These are phyloP conservation scores for Exidia glandulosa DNA, from an alignment of 768 basidiomycete species.

Conservation along the genomic window DNA sequence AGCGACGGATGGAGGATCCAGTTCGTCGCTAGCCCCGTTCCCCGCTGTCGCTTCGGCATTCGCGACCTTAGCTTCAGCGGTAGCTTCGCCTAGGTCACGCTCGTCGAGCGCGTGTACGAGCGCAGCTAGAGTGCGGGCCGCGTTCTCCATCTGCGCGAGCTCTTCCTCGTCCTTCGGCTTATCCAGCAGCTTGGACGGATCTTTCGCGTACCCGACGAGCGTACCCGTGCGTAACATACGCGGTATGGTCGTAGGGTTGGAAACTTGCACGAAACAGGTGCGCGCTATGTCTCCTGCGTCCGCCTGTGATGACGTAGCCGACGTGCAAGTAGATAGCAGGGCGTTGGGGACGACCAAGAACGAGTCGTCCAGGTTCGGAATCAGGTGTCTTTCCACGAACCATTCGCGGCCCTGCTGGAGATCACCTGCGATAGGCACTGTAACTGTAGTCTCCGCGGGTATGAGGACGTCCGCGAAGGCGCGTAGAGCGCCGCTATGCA, in stretches of 20 bases:
- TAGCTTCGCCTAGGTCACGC: slow-evolving; percentile 7
- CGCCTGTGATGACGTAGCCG: too few species aligned
- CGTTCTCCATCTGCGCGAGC: background rate
- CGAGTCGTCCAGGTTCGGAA: background rate
- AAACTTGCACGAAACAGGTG: slow-evolving; percentile 2
- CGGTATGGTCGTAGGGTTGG: slow-evolving; percentile 5
- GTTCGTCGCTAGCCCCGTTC: too few species aligned
- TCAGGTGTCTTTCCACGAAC: background rate
- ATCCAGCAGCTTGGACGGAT: slow-evolving; percentile 5
- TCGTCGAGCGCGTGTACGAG: too few species aligned
- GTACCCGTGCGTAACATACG: slow-evolving; percentile 1
- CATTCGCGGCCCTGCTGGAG: background rate
- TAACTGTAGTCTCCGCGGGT: background rate
- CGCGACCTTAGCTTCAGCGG: too few species aligned
- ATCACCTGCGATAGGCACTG: background rate
- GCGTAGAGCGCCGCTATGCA: background rate
- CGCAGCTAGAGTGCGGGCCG: too few species aligned
- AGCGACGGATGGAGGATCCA: slow-evolving; percentile 14
- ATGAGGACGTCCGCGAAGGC: background rate
- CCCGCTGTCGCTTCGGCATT: too few species aligned
- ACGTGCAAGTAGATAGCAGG: background rate
- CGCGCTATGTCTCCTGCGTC: slow-evolving; percentile 1
- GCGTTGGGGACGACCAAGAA: background rate
- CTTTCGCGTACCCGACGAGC: slow-evolving; percentile 3
- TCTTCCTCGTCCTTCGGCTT: background rate